Base-by-base conservation (phyloP, 495 filamentous ascomycete genomes). In the Xylaria grammica region DNA sequence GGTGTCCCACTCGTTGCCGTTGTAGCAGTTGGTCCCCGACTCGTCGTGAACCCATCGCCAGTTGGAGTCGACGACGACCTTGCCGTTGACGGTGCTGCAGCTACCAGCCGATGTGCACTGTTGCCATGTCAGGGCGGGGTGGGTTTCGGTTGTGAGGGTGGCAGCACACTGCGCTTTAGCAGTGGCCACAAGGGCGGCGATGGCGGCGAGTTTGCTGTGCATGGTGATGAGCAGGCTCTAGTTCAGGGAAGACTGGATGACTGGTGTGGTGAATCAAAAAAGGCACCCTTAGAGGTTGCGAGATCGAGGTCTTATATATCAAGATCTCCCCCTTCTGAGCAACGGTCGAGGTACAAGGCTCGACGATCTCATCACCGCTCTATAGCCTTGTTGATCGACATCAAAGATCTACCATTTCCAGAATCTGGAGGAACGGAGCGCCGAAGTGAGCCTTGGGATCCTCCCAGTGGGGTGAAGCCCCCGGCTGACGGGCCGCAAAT, bases 21-120 rank as follows among this genome's bases (percentile, higher is more conserved):
- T 82, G 72, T 89, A 90, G 84, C 88, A 90, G 76, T 90, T 89
- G 67, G 82, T 85, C 40, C 62, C 62, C 67, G 74, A 85, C 62
- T 81, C 77, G 38, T 67, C 69, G 74, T 90, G 87, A 24, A 87
- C 75, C 87, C 88, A 90, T 34, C 88, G 83, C 88, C 88, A 90
- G 76, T 90, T 90, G 64, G 87, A 73, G 67, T 90, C 88, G 49
- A 90, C 78, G 52, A 84, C 81, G 19, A 89, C 80, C 30, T 74
- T 73, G n/a, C 82, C 83, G 32, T 69, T 65, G 62, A 81, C 75
- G 29, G 72, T 78, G 24, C 77, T 82, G 76, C 87, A 89, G 62
- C 75, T 79, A 15, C 83, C 84, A 13, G 69, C 67, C 5, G 69
- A 73, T 3, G 79, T 77, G 72, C 86, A 90, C 30, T 80, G 81